These are phyloP conservation scores for Nicotiana paniculata DNA, from an alignment of 257 asterid genomes.

Conservation along the genomic window DNA sequence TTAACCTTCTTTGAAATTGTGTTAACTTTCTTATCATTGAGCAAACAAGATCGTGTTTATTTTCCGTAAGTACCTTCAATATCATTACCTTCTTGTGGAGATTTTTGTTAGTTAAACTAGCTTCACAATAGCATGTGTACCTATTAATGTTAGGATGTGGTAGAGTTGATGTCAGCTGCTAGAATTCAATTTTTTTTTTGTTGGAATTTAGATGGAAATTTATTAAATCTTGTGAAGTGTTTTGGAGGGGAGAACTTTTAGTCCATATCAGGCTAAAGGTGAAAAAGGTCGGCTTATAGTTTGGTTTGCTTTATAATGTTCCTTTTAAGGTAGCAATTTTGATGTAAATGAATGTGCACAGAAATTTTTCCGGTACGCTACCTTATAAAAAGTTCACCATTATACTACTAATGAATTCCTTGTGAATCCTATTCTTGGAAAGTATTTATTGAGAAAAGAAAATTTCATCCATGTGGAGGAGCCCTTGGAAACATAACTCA, in stretches of 20 bases:
- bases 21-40: not conserved
- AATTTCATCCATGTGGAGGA: not conserved
- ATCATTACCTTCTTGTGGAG: no score
- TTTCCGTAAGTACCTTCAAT: no score
- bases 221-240: not conserved
- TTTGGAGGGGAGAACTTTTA: not conserved
- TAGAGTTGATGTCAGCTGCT: not conserved
- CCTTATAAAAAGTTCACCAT: not conserved
- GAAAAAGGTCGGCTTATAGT: not conserved
- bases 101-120: no score
- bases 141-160: not conserved
- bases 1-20: not conserved
- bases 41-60: not conserved
- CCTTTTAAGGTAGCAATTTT: not conserved
- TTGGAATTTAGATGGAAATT: not conserved
- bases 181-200: not conserved
- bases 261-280: not conserved
- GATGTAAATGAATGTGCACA: not conserved
- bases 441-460: not conserved
- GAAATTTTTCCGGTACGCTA: not conserved
- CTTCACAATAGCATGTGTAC: no score
- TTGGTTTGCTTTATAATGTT: not conserved
- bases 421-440: not conserved
- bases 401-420: not conserved
- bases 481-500: not conserved